Base-by-base conservation (phyloP, 192 early-diverging fungal genomes). In the Coemansia asiatica region DNA sequence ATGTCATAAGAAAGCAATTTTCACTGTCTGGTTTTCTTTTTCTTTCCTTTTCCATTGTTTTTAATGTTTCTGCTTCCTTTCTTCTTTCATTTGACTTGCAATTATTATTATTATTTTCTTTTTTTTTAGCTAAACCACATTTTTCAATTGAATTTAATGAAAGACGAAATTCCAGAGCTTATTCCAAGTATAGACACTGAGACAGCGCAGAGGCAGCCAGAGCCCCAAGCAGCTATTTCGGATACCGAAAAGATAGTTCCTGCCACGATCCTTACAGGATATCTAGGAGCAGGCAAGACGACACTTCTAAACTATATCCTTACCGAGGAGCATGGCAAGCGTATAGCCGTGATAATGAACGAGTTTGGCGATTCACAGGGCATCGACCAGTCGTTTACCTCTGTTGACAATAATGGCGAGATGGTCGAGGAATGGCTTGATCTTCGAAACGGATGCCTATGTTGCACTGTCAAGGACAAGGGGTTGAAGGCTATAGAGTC, bases 331-430 rank as follows among this genome's bases (percentile, higher is more conserved):
- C 97, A 97, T 63, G 88, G 91, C n/a, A 95, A 94, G 72, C 90
- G 91, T 21, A 96, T 99, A 40, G 97, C 97, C 0, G 94, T 99
- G 22, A 95, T 99, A 29, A 84, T 99, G 75, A 99, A 99, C 70
- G 97, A 99, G 83, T 99, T 99, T 87, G 97, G 96, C 47, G 95
- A 97, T 67, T 89, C 90, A 51, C 88, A 91, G 26, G 97, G 92
- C 19, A 95, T 99, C 61, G 97, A 99, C 74, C 94, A 96, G 73
- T 86, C 92, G 47, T 82, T 98, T 61, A 85, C 95, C 22, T 88
- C 87, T 29, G 84, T 92, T 55, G 85, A 77, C 64, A 71, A 87
- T 47, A n/a, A n/a, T n/a, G 97, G 95, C 23, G 87, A 87, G 40
- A 84, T 92, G 63, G 90, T 91, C 19, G 94, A 98, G 58, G 96